Conservation (phyloP, 2,329 filamentous ascomycete species). For the Claviceps spartinae region DNA sequence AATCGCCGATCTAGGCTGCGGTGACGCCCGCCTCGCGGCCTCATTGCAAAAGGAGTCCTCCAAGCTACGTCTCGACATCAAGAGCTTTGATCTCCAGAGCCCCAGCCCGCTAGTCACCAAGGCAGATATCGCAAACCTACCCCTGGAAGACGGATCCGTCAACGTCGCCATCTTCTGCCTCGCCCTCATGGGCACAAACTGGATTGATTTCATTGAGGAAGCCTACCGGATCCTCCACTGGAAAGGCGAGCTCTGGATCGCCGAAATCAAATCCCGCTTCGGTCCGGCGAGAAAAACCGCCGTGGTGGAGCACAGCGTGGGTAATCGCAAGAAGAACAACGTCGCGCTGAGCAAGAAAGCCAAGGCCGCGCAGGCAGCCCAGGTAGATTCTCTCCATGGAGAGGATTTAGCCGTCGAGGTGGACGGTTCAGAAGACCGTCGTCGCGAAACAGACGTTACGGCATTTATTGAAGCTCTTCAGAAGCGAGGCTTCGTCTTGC, state of each 20-base stretch:
- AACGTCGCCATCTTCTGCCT: slow-evolving; percentile 92
- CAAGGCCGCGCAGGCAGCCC: slow-evolving; percentile 26
- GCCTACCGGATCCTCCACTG: slow-evolving; percentile 82
- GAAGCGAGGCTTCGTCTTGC: slow-evolving; percentile 73
- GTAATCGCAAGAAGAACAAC: slow-evolving; percentile 44
- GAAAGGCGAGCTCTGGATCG: slow-evolving; percentile 93
- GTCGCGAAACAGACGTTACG: slow-evolving; percentile 70
- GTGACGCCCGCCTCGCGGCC: slow-evolving; percentile 70
- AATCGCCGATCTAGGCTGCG: slow-evolving; percentile 86
- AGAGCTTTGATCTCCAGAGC: slow-evolving; percentile 77
- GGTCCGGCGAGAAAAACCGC: slow-evolving; percentile 26
- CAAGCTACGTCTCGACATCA: slow-evolving; percentile 58
- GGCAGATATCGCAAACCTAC: slow-evolving; percentile 78
- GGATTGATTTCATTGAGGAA: slow-evolving; percentile 92
- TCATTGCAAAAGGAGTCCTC: slow-evolving; percentile 49
- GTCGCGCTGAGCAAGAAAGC: slow-evolving; percentile 28
- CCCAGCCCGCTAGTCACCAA: slow-evolving; percentile 65
- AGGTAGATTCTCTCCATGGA: slow-evolving; percentile 34
- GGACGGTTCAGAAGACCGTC: slow-evolving; percentile 49
- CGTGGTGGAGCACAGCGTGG: slow-evolving; percentile 55
- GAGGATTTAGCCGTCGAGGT: slow-evolving; percentile 55
- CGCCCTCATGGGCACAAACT: slow-evolving; percentile 97
- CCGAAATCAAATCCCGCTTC: slow-evolving; percentile 93
- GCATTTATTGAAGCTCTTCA: slow-evolving; percentile 75
- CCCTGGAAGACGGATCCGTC: slow-evolving; percentile 57